These are phyloP conservation scores for Basipetospora chlamydospora DNA, from an alignment of 2,329 filamentous ascomycete genomes.

Conservation along the genomic window DNA sequence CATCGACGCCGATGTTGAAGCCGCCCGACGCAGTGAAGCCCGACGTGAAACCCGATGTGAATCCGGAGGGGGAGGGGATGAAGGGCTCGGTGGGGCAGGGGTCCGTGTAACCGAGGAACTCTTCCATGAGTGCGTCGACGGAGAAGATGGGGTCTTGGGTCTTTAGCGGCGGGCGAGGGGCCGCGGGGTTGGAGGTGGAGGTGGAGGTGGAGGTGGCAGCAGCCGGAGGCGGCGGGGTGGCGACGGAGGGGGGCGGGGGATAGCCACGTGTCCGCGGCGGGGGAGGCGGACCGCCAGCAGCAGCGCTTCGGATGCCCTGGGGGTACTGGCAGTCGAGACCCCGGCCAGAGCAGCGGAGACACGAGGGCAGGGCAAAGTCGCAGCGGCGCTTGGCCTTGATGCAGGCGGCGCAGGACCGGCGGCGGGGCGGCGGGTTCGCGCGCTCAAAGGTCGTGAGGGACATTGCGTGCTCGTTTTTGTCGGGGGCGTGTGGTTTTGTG, in stretches of 20 bases:
- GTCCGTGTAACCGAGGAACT: not conserved
- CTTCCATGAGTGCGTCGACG: slow-evolving; percentile 1
- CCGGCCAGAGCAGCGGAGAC: slow-evolving; percentile 35
- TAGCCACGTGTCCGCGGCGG: too few species aligned
- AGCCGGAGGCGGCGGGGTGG: too few species aligned
- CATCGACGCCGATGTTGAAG: too few species aligned
- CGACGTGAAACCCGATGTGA: too few species aligned
- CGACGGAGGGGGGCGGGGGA: too few species aligned
- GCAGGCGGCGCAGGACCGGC: slow-evolving; percentile 43
- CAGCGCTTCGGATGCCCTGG: slow-evolving; percentile 10
- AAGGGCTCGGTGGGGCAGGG: not conserved
- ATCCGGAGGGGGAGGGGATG: too few species aligned
- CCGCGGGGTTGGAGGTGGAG: not conserved
- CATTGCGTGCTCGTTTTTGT: not conserved
- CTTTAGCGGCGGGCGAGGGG: not conserved
- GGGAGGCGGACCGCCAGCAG: too few species aligned
- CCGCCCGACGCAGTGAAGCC: too few species aligned
- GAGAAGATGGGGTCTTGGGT: slow-evolving; percentile 2
- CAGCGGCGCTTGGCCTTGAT: slow-evolving; percentile 43
- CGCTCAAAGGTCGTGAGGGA: slow-evolving; percentile 15
- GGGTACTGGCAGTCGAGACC: slow-evolving; percentile 31
- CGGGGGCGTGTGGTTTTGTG: too few species aligned
- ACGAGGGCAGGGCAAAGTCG: slow-evolving; percentile 34
- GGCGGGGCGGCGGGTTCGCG: slow-evolving; percentile 29
- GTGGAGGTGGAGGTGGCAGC: not conserved